Base-by-base conservation (phyloP, 2,329 filamentous ascomycete genomes). In the Colletotrichum incanum region DNA sequence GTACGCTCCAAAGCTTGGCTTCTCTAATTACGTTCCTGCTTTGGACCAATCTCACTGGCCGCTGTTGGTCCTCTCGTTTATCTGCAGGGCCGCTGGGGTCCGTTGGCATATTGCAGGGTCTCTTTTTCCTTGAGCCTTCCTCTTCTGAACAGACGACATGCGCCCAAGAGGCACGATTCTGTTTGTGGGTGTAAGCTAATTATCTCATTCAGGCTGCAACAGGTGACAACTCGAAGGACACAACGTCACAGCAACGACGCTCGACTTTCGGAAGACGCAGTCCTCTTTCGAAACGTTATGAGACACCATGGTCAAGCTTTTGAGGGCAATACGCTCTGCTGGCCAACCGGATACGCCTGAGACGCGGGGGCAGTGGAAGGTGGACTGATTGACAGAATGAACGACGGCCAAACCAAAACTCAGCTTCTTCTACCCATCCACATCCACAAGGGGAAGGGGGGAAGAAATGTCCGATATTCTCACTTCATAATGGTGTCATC, bases 271-370 rank as follows among this genome's bases (percentile, higher is more conserved):
- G 39, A 58, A 43, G 37, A 58, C 41, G 28, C 34, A 37, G 8
- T 37, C 64, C 37, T 54, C 23, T 62, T 60, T 49, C 65, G 69
- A 72, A 72, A 72, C 69, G 41, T 31, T 31, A 20, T 72, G 69
- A 64, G 58, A 72, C 69, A 72, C 23, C 43, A 64, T 26, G 39
- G 37, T 31, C 59, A 69, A 64, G 59, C 69, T 69, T 69, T 54
- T 28, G 20, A 43, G 52, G 45, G 54, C 59, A 55, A 69, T 69
- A 59, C 65, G 65, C 59, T 28, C 37, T n/a, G 28, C 45, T 58
- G 56, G 50, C 65, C 55, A 60, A 49, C 65, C 39, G 45, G 69
- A 66, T 45, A 43, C 26, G 39, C 60, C 60, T 63, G 60, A 54
- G 50, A 54, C 62, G 14, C 12, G 59, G 59, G 56, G 18, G 41